A percentile compares a stretch with the other conserved stretches of the same genome.
phyloP scores from a whole-genome alignment of 202 grass and related monocot species.

The Alloteropsis angusta region DNA sequence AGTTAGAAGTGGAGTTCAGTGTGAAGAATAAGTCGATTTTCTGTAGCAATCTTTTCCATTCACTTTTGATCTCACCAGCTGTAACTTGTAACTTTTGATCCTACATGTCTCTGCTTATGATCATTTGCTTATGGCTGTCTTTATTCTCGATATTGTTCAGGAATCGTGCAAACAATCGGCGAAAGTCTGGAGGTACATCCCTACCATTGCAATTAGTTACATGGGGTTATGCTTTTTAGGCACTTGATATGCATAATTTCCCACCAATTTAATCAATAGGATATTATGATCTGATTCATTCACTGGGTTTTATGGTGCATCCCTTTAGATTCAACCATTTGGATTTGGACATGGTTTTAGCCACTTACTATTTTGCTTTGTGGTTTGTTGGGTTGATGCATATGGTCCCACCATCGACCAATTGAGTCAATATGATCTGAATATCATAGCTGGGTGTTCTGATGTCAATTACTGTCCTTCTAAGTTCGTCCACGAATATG shows the following conservation, averaged over 20 bases:
- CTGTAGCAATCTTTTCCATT: background rate
- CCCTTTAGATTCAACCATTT: background rate
- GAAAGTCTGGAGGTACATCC: constrained; percentile 46
- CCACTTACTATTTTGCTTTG: background rate
- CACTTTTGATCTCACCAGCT: background rate
- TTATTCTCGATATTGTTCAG: constrained; percentile 32
- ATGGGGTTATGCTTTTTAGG: background rate
- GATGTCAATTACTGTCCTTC: background rate
- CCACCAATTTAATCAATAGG: background rate
- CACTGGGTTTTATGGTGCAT: background rate
- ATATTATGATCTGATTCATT: background rate
- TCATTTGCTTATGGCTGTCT: constrained; percentile 17
- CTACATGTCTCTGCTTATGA: background rate
- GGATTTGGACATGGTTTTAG: background rate
- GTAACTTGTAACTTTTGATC: background rate
- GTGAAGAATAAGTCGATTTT: background rate
- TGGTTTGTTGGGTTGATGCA: background rate
- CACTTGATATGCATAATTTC: background rate
- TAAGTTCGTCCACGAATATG: background rate
- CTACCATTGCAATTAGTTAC: background rate
- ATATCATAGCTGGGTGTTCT: background rate
- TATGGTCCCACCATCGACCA: background rate
- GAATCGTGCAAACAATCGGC: constrained; percentile 40
- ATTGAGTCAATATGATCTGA: background rate
- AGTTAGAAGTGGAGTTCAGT: background rate